Percentiles rank a stretch among this genome's conserved stretches.
Conservation (phyloP, 352 stramenopile species). For the Phytophthora ohioensis region DNA sequence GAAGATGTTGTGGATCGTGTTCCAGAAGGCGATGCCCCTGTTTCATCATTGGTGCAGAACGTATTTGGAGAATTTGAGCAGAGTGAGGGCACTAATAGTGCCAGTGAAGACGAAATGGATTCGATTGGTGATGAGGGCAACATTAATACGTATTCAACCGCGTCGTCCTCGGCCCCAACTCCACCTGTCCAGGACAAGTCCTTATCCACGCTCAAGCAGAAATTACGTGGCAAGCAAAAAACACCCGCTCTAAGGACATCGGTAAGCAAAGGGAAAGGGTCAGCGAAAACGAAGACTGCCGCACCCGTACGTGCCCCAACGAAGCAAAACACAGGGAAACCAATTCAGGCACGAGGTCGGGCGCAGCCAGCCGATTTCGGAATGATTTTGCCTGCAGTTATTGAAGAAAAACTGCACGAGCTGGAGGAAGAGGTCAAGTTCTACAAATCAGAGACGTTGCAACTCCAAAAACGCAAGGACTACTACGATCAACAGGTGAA, state of each 20-base stretch:
- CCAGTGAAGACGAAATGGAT: slow-evolving; percentile 9
- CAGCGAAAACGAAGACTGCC: slow-evolving; percentile 16
- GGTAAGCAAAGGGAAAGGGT: slow-evolving; percentile 4
- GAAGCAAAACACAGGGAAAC: slow-evolving; percentile 22
- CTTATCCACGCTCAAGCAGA: slow-evolving; percentile 39
- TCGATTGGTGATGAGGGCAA: slow-evolving; percentile 1
- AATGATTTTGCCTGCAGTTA: slow-evolving; percentile 60
- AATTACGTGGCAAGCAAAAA: slow-evolving; percentile 37
- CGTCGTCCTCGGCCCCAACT: not conserved
- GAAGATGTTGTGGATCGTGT: not conserved
- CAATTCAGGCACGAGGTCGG: slow-evolving; percentile 15
- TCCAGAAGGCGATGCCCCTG: slow-evolving; percentile 33
- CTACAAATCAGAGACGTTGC: slow-evolving; percentile 85
- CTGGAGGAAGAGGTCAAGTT: slow-evolving; percentile 88
- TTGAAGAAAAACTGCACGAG: slow-evolving; percentile 86
- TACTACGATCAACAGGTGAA: slow-evolving; percentile 71
- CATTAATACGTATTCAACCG: not conserved
- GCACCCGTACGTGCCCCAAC: not conserved
- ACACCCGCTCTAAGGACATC: slow-evolving; percentile 3
- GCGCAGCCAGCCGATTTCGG: slow-evolving; percentile 15
- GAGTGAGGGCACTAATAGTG: slow-evolving; percentile 5
- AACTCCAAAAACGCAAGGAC: slow-evolving; percentile 78
- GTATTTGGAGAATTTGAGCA: slow-evolving; percentile 49
- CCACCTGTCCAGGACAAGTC: slow-evolving; percentile 26
- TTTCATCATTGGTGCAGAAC: slow-evolving; percentile 68